Percentiles rank a stretch among this genome's conserved stretches.
Conservation (phyloP, 805 yeast species). For the Candida taoyuanica region DNA sequence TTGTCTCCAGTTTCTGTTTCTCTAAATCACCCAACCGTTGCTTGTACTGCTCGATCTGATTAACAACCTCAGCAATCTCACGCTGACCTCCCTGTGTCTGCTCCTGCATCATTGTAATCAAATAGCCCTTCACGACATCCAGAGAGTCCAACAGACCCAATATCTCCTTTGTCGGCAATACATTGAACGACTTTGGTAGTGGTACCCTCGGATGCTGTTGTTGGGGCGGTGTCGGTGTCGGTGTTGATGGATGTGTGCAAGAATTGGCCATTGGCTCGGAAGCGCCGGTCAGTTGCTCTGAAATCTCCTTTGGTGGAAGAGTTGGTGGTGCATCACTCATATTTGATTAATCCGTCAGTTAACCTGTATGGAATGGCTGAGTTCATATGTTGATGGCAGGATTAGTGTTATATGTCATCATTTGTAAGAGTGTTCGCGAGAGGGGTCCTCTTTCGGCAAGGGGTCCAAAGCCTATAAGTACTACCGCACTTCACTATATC, state of each 20-base stretch:
- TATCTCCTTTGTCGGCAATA: slow-evolving; percentile 22
- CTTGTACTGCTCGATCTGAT: slow-evolving; percentile 25
- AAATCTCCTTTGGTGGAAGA: slow-evolving; percentile 16
- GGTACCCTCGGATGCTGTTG: slow-evolving; percentile 13
- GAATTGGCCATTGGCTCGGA: too few relatives aligned
- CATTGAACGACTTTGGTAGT: slow-evolving; percentile 19
- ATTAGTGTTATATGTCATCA: not conserved
- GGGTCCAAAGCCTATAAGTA: too few relatives aligned
- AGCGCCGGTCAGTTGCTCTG: not conserved
- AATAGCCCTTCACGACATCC: slow-evolving; percentile 28
- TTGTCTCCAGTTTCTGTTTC: slow-evolving; percentile 23
- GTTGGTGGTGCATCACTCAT: slow-evolving; percentile 13
- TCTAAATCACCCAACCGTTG: slow-evolving; percentile 27
- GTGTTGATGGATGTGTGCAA: not conserved
- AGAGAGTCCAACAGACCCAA: slow-evolving; percentile 18
- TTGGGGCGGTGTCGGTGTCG: slow-evolving; percentile 1
- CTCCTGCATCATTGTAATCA: slow-evolving; percentile 20
- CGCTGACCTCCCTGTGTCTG: slow-evolving; percentile 22
- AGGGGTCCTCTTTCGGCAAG: not conserved
- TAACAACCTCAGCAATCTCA: slow-evolving; percentile 25
- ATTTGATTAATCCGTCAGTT: too few relatives aligned
- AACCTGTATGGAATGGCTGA: too few relatives aligned
- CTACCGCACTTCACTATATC: too few relatives aligned
- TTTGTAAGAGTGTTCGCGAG: not conserved
- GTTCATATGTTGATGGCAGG: not conserved